Evolutionary conservation across 1,284 basidiomycete genomes (phyloP).

Genomic region (Ustilago shanxiensis): DNA sequence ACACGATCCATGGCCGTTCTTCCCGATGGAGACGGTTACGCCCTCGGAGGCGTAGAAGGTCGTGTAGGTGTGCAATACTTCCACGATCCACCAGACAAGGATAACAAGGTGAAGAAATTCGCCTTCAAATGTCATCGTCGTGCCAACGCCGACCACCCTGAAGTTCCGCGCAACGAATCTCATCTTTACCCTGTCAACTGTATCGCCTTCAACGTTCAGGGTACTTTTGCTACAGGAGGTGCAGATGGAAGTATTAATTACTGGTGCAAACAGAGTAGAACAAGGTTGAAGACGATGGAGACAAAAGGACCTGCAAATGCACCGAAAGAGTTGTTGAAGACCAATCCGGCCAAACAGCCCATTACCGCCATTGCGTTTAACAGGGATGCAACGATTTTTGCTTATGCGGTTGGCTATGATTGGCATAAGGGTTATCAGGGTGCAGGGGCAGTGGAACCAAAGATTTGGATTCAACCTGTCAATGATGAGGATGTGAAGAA

Average conservation of each 20-base stretch:
- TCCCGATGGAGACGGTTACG: slow-evolving; percentile 71
- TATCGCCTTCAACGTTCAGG: slow-evolving; percentile 89
- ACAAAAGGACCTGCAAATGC: slow-evolving; percentile 61
- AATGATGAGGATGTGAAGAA: slow-evolving; percentile 64
- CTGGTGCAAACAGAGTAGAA: slow-evolving; percentile 89
- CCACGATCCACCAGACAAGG: slow-evolving; percentile 58
- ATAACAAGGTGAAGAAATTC: slow-evolving; percentile 77
- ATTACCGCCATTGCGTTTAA: slow-evolving; percentile 67
- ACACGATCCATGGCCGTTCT: slow-evolving; percentile 75
- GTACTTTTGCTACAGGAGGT: slow-evolving; percentile 94
- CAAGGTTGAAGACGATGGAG: slow-evolving; percentile 79
- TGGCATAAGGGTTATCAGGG: slow-evolving; percentile 68
- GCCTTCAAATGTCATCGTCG: slow-evolving; percentile 96
- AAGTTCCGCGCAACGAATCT: slow-evolving; percentile 59
- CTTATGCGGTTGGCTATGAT: slow-evolving; percentile 68
- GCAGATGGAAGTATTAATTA: slow-evolving; percentile 71
- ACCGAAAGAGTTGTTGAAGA: slow-evolving; percentile 63
- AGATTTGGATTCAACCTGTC: slow-evolving; percentile 64
- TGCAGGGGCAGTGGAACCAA: slow-evolving; percentile 55
- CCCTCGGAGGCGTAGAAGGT: slow-evolving; percentile 93
- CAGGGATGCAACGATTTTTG: slow-evolving; percentile 64
- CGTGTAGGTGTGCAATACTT: slow-evolving; percentile 94
- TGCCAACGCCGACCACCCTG: slow-evolving; percentile 77
- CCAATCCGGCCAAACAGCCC: slow-evolving; percentile 61
- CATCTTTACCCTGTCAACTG: slow-evolving; percentile 92